Percentiles rank a stretch among this genome's conserved stretches.
phyloP scores from a whole-genome alignment of 805 yeast species.

The Torulaspora maleeae region DNA sequence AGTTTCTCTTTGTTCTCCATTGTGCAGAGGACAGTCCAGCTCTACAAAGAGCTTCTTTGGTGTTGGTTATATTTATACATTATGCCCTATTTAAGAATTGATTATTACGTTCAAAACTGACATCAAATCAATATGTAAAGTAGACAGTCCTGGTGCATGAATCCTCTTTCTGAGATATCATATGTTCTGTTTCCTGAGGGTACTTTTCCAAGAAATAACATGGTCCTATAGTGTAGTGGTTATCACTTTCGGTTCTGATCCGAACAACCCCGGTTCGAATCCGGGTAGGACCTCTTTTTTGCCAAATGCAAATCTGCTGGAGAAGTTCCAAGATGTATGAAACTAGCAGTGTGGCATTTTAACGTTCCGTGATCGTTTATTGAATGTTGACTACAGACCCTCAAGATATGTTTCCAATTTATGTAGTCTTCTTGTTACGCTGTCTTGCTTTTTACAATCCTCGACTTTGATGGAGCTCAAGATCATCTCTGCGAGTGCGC shows the following conservation, averaged over 20 bases:
- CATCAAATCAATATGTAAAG: neutral
- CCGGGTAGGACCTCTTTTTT: constrained; percentile 68
- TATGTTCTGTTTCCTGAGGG: no score
- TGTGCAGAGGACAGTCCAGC: neutral
- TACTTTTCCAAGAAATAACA: neutral
- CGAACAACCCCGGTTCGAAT: constrained; percentile 79
- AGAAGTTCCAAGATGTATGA: neutral
- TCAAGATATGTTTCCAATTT: constrained; percentile 11
- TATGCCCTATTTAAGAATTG: neutral
- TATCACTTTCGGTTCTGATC: constrained; percentile 59
- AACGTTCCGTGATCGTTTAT: no score
- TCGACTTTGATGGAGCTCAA: neutral
- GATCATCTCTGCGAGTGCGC: constrained; percentile 9
- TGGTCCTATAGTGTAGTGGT: constrained; percentile 58
- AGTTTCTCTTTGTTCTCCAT: neutral
- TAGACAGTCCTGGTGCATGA: no score
- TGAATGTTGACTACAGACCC: constrained; percentile 3
- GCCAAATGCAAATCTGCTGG: no score
- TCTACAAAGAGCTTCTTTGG: neutral
- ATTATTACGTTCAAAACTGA: no score
- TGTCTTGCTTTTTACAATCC: neutral
- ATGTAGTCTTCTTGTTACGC: constrained; percentile 4
- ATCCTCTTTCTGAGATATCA: no score
- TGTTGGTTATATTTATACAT: neutral
- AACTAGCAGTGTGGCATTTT: no score